Conservation (phyloP, 23 red algal genomes). For the Cyanidium caldarium region DNA sequence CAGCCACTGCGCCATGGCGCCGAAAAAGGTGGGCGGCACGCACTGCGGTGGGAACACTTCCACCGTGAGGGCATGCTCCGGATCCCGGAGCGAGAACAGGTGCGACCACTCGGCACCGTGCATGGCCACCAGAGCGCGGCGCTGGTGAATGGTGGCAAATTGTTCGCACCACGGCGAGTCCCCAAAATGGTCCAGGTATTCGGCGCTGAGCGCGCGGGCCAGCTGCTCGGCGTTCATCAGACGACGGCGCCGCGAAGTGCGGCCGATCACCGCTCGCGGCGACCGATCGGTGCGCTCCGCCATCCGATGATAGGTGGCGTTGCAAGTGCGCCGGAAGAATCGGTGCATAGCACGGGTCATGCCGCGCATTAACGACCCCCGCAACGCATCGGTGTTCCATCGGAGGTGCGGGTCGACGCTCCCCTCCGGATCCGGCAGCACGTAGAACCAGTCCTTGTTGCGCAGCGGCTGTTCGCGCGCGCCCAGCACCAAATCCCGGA, state of each 20-base stretch:
- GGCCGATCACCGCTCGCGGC: not conserved
- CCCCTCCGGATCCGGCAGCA: not conserved
- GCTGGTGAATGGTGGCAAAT: not conserved
- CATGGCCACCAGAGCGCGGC: not conserved
- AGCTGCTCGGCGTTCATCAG: not conserved
- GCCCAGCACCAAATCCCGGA: not conserved
- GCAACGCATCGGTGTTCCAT: not conserved
- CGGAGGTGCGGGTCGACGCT: not conserved
- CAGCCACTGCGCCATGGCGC: not conserved
- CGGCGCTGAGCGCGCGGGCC: not conserved
- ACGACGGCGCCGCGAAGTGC: not conserved
- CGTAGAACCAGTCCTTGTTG: constrained; percentile 1
- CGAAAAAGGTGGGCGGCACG: not conserved
- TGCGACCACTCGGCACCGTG: constrained; percentile 4
- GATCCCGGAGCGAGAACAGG: not conserved
- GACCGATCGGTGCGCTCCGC: not conserved
- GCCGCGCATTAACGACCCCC: not conserved
- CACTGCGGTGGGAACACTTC: not conserved
- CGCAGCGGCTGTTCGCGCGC: constrained; percentile 1
- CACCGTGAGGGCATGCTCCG: not conserved
- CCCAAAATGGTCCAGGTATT: not conserved
- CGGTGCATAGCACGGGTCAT: not conserved
- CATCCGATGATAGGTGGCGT: not conserved
- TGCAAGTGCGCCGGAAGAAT: not conserved
- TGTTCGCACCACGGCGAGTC: not conserved